Evolutionary conservation across 805 yeast genomes (phyloP).

Genomic region (Naumovozyma baii): DNA sequence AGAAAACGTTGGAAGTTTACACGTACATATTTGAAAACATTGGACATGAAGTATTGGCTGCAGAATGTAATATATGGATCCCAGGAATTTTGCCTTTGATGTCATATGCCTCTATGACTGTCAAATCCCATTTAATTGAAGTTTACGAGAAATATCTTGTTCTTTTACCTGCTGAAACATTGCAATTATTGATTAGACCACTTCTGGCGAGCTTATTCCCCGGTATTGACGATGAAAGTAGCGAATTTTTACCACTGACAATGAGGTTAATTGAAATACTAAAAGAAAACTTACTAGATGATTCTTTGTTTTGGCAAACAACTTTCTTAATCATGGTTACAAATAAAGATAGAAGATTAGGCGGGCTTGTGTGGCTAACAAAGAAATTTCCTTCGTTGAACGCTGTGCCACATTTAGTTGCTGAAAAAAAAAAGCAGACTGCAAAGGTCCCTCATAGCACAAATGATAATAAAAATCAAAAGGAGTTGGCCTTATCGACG

Average conservation of each 20-base stretch:
- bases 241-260: slow-evolving; percentile 64
- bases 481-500: slow-evolving; percentile 27
- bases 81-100: slow-evolving; percentile 88
- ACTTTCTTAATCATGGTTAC: slow-evolving; percentile 66
- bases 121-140: slow-evolving; percentile 66
- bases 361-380: slow-evolving; percentile 68
- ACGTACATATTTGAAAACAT: slow-evolving; percentile 56
- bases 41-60: slow-evolving; percentile 44
- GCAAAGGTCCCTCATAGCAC: slow-evolving; percentile 3
- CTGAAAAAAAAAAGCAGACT: slow-evolving; percentile 2
- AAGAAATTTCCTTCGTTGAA: slow-evolving; percentile 54
- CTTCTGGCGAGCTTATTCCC: slow-evolving; percentile 66
- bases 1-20: slow-evolving; percentile 74
- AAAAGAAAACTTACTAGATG: slow-evolving; percentile 48
- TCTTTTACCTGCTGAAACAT: slow-evolving; percentile 37
- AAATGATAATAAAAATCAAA: slow-evolving; percentile 19
- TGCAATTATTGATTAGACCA: slow-evolving; percentile 56
- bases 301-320: slow-evolving; percentile 79
- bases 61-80: slow-evolving; percentile 65
- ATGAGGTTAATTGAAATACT: slow-evolving; percentile 52
- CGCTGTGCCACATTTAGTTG: slow-evolving; percentile 27
- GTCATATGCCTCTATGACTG: slow-evolving; percentile 81
- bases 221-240: slow-evolving; percentile 86
- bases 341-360: slow-evolving; percentile 70
- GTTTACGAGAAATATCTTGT: slow-evolving; percentile 50